Base-by-base conservation (phyloP, 768 basidiomycete genomes). In the Termitomyces bulborhizus region DNA sequence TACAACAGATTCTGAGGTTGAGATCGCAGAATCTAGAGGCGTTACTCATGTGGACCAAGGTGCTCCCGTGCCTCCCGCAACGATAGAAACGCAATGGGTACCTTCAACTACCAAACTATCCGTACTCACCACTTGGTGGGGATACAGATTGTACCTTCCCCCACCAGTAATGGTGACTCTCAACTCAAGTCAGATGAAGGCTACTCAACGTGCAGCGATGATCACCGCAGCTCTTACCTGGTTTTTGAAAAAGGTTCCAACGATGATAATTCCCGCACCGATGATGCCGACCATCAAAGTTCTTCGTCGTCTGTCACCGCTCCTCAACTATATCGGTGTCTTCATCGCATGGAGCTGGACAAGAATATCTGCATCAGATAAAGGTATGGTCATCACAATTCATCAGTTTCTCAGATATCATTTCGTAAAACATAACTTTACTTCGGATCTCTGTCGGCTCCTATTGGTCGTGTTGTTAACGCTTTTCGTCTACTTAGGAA, bases 341-440 rank as follows among this genome's bases (percentile, higher is more conserved):
- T 88, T 91, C 63, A 76, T 92, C 34, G 83, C 86, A 4, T 92
- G 88, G 88, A 81, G 78, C 59, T 93, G 90, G 90, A 73, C 77
- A 36, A 76, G 81, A 36, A 80, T 93, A 50, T 76, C 79, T 54
- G 70, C 76, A 11, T 82, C 83, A 60, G 87, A 91, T 69, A 80
- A 83, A 74, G 88, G 88, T 81, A 56, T 15, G 69, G 13, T 37
- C 45, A 36, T 55, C 51, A 11, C 36, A 37, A n/a, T 8, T n/a
- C 16, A 4, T 8, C 5, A 37, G 36, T 37, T 37, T 15, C 34
- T 34, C 12, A 13, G 4, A 4, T 13, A 21, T 34, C 34, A 34
- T 6, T 34, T 34, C 12, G 16, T 16, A 43, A 34, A 16, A 37
- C 49, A 43, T 34, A 6, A n/a, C 31, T 44, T 27, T n/a, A 6